phyloP scores from a whole-genome alignment of 257 asterid species.

The Nicotiana obtusifolia region DNA sequence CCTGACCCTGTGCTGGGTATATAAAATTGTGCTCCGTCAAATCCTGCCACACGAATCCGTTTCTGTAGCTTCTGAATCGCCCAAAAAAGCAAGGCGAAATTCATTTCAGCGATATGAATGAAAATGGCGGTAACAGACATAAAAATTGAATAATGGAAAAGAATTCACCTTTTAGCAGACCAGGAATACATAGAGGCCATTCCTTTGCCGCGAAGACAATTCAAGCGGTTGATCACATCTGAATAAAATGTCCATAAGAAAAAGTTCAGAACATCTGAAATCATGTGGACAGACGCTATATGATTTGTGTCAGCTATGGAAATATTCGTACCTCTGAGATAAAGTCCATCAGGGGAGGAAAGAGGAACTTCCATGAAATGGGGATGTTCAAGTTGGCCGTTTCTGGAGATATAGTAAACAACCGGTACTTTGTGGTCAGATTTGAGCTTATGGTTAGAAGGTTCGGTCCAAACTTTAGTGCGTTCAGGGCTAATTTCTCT shows the following conservation, averaged over 20 bases:
- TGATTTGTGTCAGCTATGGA: background rate
- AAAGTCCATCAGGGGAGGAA: slow-evolving; percentile 56
- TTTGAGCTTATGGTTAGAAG: slow-evolving; percentile 24
- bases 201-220: slow-evolving; percentile 74
- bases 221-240: slow-evolving; percentile 74
- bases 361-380: slow-evolving; percentile 93
- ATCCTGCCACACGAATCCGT: slow-evolving; percentile 93
- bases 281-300: background rate
- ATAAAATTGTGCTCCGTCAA: slow-evolving; percentile 72
- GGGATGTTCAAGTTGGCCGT: slow-evolving; percentile 90
- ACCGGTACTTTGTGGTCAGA: slow-evolving; percentile 41
- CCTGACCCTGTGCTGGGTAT: slow-evolving; percentile 72
- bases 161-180: slow-evolving; percentile 64
- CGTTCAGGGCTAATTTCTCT: slow-evolving; percentile 59
- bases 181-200: slow-evolving; percentile 76
- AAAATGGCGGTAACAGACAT: background rate
- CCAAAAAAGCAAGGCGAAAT: background rate
- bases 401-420: slow-evolving; percentile 60
- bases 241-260: background rate
- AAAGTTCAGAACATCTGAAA: background rate
- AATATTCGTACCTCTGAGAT: slow-evolving; percentile 43
- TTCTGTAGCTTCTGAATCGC: slow-evolving; percentile 64
- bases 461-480: slow-evolving; percentile 57
- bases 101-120: background rate
- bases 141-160: background rate